Evolutionary conservation across 108 stramenopile genomes (phyloP), one percentile per base, ranked within the genome.

Genomic region (Aureococcus anophagefferens): DNA sequence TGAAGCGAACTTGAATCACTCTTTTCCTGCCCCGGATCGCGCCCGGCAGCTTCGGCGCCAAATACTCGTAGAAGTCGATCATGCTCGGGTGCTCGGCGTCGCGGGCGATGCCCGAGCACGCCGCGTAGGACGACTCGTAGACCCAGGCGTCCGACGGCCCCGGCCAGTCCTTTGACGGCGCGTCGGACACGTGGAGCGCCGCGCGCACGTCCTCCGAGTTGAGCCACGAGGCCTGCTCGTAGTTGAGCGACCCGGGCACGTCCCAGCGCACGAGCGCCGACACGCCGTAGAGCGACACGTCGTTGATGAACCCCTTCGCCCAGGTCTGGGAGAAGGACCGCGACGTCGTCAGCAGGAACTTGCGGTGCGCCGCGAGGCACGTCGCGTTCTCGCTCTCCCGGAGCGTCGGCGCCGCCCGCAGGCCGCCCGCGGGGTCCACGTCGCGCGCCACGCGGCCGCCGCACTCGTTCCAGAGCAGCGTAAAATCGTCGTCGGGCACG

Each of bases 61-160:
- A 72, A 33, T 89, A 71, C 17, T 69, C 74, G 71, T 86, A 86
- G 68, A 89, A 76, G 46, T 86, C 83, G 67, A 89, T 73, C 88
- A 89, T 89, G 63, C 80, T 79, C 40, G 68, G 36, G 35, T 18
- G 16, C 16, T 68, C 28, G 16, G 34, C 35, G 13, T 69, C 68
- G 0, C 68, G 67, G 59, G 59, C 72, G 32, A 76, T 63, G 74
- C 74, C 74, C 46, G 84, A 86, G 80, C 88, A 89, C 31, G 85
- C 88, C 63, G 83, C 75, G 76, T 89, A 89, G 66, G 84, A 77
- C 35, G 77, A 81, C n/a, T 68, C 72, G 73, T 89, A 89, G 13
- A 74, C 76, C 63, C 84, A 89, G n/a, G 85, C 88, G 40, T 76
- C 78, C 40, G 65, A 35, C 0, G 82, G 66, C 30, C 69, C n/a